Base-by-base conservation (phyloP, 331 rosid genomes). In the Malus hybrid region DNA sequence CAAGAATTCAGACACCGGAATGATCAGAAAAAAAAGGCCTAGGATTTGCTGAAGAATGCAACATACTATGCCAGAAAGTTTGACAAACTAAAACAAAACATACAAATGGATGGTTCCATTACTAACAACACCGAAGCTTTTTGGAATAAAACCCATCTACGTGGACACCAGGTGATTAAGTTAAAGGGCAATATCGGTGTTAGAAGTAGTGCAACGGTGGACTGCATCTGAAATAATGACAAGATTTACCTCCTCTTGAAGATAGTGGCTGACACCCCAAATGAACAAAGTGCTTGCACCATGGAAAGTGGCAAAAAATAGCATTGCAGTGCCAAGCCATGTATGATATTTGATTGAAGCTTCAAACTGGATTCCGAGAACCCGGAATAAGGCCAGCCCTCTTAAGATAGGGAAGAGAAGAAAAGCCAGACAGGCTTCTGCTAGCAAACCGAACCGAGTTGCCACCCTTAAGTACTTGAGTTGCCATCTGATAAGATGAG, bases 251-350 rank as follows among this genome's bases (percentile, higher is more conserved):
- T 92, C 93, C 7, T 87, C 77, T 56, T 86, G 91, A 52, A 94
- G 82, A 73, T 89, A 77, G 84, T 92, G 86, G 83, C 96, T 82
- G 75, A 87, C 81, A 2, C 97, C 97, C 97, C 96, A 92, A 52
- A 92, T 77, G 83, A 94, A 76, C 82, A 86, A 82, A 77, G 99
- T 89, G 81, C 94, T 91, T 32, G 65, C 85, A 3, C 97, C 97
- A 81, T 94, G 99, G 69, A 90, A 68, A 62, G 93, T 80, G 75
- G 90, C 87, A 77, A 92, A 88, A 58, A 81, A 60, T 36, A 94
- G 75, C 97, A 94, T 85, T 52, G 97, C 88, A 72, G 97, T 94
- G 33, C 97, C 97, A 71, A 92, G 61, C 99, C 97, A 94, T 6
- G 85, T 83, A 77, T 92, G 97, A 44, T 94, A 94, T 79, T 84